Evolutionary conservation across 1,284 basidiomycete species (phyloP), one percentile per base, ranked within the genome.

Genomic region (Peniophora sp.): DNA sequence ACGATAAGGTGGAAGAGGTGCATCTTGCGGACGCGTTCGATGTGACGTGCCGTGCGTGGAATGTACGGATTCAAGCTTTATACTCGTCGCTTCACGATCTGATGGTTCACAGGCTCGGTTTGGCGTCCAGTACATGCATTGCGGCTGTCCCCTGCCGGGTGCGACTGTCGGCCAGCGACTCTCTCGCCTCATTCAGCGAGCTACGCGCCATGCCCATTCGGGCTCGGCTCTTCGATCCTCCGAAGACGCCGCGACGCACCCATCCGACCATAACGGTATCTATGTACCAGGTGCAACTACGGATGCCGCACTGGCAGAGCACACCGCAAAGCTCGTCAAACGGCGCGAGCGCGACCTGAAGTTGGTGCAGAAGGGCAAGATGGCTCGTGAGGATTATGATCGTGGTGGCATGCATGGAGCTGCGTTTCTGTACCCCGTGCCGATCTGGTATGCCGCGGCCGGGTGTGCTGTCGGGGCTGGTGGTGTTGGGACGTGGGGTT

Each of bases 171-270:
- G 60, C 14, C 59, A 67, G 47, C 65, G 59, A 49, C 50, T 71
- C 27, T 50, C 59, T 9, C 64, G 64, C 32, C 55, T 70, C 12
- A 54, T 57, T 49, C 65, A 39, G 55, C 55, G 22, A 46, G 58
- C 19, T 54, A 57, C 51, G 56, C 35, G 48, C 49, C 5, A 45
- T 9, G 64, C 68, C 3, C 54, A 56, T 0, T 61, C 63, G 27
- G 66, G 65, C 45, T 51, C 55, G 10, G 59, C 57, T 17, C n/a
- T n/a, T 22, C n/a, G 20, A 8, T 27, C 53, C 6, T n/a, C 57
- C n/a, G 58, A 64, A 12, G 6, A 64, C 46, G 63, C 64, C 16
- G 69, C 66, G 16, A 70, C 69, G 14, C 70, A 71, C 52, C 69
- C 71, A 3, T 73, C 70, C 35, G 55, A 64, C 32, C 69, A 71